Evolutionary conservation across 2,329 filamentous ascomycete genomes (phyloP), one percentile per base, ranked within the genome.

Genomic region (Claviceps maximensis): DNA sequence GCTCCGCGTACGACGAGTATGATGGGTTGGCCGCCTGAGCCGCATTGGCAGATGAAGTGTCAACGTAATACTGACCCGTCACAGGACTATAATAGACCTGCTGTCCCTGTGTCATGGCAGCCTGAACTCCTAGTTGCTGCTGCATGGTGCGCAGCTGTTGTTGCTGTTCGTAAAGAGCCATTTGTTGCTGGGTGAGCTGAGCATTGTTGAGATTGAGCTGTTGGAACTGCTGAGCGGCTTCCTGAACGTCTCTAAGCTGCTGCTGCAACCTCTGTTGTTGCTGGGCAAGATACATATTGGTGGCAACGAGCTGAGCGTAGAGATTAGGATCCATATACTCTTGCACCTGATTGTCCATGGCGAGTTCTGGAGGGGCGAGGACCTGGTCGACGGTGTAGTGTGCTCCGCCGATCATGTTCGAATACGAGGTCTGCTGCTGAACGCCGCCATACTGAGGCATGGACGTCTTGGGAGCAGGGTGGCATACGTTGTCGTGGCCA

Each of bases 211-310:
- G 66, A 67, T 77, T 89, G 70, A 95, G 74, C 58, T 80, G 82
- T 67, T 89, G 86, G 63, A 90, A 86, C 68, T 90, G 86, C 69
- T 89, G 86, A 55, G 88, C 86, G 40, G 87, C 86, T 51, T 84
- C 83, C 63, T 91, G 93, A 25, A 96, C 82, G 58, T 75, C 87
- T 60, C 89, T 80, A 59, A 97, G 78, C 71, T 97, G 89, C 71
- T 96, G 90, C 71, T 97, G 90, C 51, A 97, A 81, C 58, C 87
- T 86, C 72, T 95, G 89, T 71, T 97, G 91, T 71, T 95, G 90
- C 65, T 95, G 89, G 42, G 89, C 89, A 50, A 98, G 78, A 65
- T 94, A 95, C 66, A 93, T 73, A 68, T 96, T 95, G 62, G 89
- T 94, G 54, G 89, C 86, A 63, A 96, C 80, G 58, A 97, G 76